These are phyloP conservation scores for Coemansia sp. DNA, from an alignment of 371 early-diverging fungal genomes.

Conservation along the genomic window DNA sequence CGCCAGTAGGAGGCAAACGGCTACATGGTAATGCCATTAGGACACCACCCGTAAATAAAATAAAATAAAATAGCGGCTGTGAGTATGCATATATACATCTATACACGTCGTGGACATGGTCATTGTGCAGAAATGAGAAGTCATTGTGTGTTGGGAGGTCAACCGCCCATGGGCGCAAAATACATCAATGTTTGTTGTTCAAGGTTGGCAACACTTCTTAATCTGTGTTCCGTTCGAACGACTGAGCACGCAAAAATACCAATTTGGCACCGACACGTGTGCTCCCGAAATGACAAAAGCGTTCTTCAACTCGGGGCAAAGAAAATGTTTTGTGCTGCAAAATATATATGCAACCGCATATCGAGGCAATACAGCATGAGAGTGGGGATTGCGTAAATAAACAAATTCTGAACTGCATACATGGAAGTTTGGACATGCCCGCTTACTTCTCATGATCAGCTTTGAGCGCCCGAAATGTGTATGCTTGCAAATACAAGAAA, in stretches of 20 bases:
- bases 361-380: background rate
- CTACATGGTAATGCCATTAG: constrained; percentile 18
- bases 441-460: background rate
- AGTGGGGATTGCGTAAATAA: background rate
- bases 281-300: background rate
- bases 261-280: background rate
- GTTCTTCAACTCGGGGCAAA: background rate
- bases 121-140: constrained; percentile 11
- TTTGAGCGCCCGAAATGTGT: background rate
- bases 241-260: background rate
- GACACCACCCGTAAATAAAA: background rate
- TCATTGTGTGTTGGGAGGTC: background rate
- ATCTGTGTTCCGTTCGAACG: background rate
- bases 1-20: constrained; percentile 37
- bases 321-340: background rate
- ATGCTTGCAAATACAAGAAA: background rate
- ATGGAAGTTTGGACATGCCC: background rate
- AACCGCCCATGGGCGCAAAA: background rate
- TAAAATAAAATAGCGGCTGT: background rate
- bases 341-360: constrained; percentile 1
- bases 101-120: background rate
- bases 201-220: constrained; percentile 1
- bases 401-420: constrained; percentile 6
- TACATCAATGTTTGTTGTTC: background rate
- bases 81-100: background rate